Evolutionary conservation across 345 rosid species (phyloP).

Genomic region (Luvunga scandens): DNA sequence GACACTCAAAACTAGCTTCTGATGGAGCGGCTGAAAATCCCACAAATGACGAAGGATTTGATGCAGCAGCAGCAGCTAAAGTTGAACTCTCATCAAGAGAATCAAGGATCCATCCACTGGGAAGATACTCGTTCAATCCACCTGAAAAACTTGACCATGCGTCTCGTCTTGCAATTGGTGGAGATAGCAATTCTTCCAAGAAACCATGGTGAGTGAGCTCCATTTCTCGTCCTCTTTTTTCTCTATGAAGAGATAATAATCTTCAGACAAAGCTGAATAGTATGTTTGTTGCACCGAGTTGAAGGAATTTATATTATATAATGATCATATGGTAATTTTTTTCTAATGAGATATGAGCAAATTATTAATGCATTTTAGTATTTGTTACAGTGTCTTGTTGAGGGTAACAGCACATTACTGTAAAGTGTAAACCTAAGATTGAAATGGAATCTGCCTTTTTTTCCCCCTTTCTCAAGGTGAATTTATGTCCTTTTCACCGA

Average conservation of each 20-base stretch:
- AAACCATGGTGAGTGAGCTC: slow-evolving; percentile 67
- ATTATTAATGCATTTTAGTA: not conserved
- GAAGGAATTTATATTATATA: slow-evolving; percentile 11
- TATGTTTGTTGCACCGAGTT: slow-evolving; percentile 24
- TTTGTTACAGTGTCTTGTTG: slow-evolving; percentile 4
- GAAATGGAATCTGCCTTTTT: slow-evolving; percentile 39
- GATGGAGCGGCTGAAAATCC: slow-evolving; percentile 30
- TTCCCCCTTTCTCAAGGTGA: slow-evolving; percentile 22
- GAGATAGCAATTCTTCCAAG: slow-evolving; percentile 68
- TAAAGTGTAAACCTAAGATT: slow-evolving; percentile 13
- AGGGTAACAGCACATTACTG: not conserved
- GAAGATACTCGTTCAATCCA: slow-evolving; percentile 34
- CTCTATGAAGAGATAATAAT: not conserved
- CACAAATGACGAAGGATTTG: slow-evolving; percentile 30
- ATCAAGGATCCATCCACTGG: slow-evolving; percentile 53
- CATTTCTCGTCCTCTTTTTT: slow-evolving; percentile 33
- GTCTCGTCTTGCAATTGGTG: slow-evolving; percentile 39
- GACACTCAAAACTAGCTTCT: slow-evolving; percentile 39
- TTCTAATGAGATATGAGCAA: not conserved
- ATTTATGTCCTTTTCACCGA: slow-evolving; percentile 39
- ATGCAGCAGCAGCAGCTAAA: slow-evolving; percentile 13
- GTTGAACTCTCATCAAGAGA: slow-evolving; percentile 36
- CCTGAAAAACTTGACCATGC: slow-evolving; percentile 28
- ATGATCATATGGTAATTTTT: too few species aligned
- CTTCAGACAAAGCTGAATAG: slow-evolving; percentile 13